Evolutionary conservation across 129 eudicot genomes (phyloP).

Genomic region (Solidago caesia): DNA sequence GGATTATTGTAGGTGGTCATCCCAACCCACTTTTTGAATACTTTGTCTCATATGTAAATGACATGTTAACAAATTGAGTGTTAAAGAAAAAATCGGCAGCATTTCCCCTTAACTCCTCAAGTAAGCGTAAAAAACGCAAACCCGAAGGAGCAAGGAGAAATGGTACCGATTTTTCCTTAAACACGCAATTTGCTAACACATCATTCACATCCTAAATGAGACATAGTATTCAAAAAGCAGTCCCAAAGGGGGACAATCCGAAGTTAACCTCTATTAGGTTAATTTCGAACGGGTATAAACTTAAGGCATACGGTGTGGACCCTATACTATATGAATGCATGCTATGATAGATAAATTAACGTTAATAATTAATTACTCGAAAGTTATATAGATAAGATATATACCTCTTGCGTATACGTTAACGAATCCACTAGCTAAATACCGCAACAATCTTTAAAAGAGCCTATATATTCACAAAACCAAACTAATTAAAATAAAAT

Average conservation of each 20-base stretch:
- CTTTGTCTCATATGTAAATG: not conserved
- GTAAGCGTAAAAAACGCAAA: not conserved
- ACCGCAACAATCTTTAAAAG: too few relatives aligned
- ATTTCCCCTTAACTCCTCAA: not conserved
- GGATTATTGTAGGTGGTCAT: not conserved
- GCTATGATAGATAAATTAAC: too few relatives aligned
- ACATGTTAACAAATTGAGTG: not conserved
- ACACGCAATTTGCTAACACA: not conserved
- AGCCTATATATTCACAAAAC: too few relatives aligned
- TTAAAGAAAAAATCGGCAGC: not conserved
- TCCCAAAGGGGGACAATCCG: not conserved
- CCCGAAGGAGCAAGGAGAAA: not conserved
- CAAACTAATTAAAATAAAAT: too few relatives aligned
- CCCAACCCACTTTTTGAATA: not conserved
- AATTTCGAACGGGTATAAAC: not conserved
- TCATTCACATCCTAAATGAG: slow-evolving; percentile 3
- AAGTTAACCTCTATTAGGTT: not conserved
- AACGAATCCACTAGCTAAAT: too few relatives aligned
- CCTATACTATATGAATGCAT: too few relatives aligned
- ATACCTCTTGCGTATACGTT: too few relatives aligned
- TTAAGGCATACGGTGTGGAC: not conserved
- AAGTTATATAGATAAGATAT: too few relatives aligned
- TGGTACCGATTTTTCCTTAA: not conserved
- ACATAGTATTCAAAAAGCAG: not conserved
- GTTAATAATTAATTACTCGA: too few relatives aligned